phyloP scores from a whole-genome alignment of 2,329 filamentous ascomycete genomes.

The Colletotrichum aenigma region DNA sequence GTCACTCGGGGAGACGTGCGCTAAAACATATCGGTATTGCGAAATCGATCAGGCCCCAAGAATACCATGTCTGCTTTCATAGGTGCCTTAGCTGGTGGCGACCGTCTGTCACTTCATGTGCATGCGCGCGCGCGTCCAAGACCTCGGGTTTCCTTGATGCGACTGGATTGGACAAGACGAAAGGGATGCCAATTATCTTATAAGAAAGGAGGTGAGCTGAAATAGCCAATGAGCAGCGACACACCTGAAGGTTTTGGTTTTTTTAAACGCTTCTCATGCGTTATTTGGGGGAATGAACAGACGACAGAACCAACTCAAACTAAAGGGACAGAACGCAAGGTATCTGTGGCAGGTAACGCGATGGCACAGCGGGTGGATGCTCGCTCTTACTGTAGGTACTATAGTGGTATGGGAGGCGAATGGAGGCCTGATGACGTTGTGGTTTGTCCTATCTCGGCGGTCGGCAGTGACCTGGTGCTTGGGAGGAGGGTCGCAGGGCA shows the following conservation, averaged over 20 bases:
- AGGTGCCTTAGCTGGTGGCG: background rate
- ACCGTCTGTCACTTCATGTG: background rate
- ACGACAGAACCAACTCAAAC: background rate
- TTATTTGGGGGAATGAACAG: background rate
- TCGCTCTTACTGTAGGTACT: background rate
- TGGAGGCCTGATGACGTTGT: conserved; percentile 11
- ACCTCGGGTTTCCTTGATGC: background rate
- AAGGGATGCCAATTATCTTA: background rate
- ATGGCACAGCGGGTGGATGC: background rate
- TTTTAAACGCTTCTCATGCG: background rate
- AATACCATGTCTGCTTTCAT: background rate
- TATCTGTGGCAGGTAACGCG: background rate
- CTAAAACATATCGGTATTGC: background rate
- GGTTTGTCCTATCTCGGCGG: background rate
- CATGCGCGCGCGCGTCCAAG: background rate
- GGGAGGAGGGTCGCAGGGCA: background rate
- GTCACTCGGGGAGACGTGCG: background rate
- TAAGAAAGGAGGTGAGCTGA: background rate
- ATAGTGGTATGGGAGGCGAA: background rate
- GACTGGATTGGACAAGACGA: background rate
- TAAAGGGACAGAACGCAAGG: background rate
- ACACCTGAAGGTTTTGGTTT: background rate
- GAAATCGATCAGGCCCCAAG: background rate
- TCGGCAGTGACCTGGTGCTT: background rate
- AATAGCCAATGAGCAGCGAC: background rate